Percentiles rank a stretch among this genome's conserved stretches.
Conservation (phyloP, 164 flowering plant species). For the Umbellularia californica region DNA sequence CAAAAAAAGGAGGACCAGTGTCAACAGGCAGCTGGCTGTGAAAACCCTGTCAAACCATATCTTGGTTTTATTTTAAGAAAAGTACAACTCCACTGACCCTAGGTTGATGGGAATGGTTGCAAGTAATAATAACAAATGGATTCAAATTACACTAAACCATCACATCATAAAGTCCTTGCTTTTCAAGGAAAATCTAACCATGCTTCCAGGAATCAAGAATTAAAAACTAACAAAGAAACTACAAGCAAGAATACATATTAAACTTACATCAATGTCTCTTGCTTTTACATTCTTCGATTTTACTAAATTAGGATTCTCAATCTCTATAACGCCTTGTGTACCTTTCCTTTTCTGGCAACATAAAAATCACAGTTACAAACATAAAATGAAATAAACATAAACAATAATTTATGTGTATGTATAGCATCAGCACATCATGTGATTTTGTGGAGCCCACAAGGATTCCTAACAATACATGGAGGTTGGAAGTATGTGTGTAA, state of each 20-base stretch:
- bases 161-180: not conserved
- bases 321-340: constrained; percentile 67
- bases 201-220: not conserved
- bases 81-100: too few species aligned
- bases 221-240: not conserved
- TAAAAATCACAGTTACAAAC: not conserved
- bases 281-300: constrained; percentile 79
- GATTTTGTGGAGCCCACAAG: too few species aligned
- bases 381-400: not conserved
- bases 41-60: too few species aligned
- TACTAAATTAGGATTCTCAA: constrained; percentile 80
- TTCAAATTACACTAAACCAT: not conserved
- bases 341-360: constrained; percentile 63
- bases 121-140: not conserved
- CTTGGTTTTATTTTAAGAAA: too few species aligned
- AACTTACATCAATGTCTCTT: constrained; percentile 66
- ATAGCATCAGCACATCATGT: too few species aligned
- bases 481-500: too few species aligned
- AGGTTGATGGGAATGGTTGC: too few species aligned
- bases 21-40: too few species aligned
- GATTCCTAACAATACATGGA: too few species aligned
- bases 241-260: not conserved
- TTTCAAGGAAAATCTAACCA: not conserved
- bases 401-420: not conserved
- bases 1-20: too few species aligned